Base-by-base conservation (phyloP, 129 eudicot genomes). In the Centaurea solstitialis region DNA sequence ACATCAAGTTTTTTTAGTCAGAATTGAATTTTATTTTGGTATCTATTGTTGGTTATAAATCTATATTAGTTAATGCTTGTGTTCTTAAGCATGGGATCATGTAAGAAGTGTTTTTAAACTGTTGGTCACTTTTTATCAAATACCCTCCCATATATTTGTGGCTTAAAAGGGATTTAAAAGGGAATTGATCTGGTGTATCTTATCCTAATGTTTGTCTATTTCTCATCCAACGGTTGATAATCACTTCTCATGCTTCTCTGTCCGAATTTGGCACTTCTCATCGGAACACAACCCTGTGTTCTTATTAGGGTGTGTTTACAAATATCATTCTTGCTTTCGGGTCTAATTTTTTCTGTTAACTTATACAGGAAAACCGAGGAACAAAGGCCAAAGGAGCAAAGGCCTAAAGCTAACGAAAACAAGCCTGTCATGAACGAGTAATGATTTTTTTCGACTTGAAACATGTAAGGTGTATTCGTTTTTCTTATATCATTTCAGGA, bases 381-480 rank as follows among this genome's bases (percentile, higher is more conserved):
- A 89, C 98, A 91, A 64, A 94, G 89, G 85, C 97, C 98, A 62
- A 90, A 86, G 88, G 97, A 91, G 38, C 94, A 90, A 37, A 91
- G 23, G 90, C 95, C 97, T 0, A 94, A 94, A 83, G 98, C 95
- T 57, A 94, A 79, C 30, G 98, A 94, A 75, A 94, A 94, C 77
- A 94, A 94, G 84, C 98, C 97, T 75, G 97, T 94, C 12, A 93
- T 92, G 97, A 90, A 81, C 15, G 97, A 92, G 80, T 92, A 77
- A 33, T 41, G 73, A 13, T 17, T 17, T 77, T 71, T 28, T 70
- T 5, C 10, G 72, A 35, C 30, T 59, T 40, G 21, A 76, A 9
- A 9, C 82, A 24, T 82, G 81, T 70, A 76, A 76, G 67, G 81
- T 7, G n/a, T 62, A 53, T 6, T 76, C 9, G 21, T 68, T 5